phyloP scores from a whole-genome alignment of 2,329 filamentous ascomycete species.

The Colletotrichum tabaci region DNA sequence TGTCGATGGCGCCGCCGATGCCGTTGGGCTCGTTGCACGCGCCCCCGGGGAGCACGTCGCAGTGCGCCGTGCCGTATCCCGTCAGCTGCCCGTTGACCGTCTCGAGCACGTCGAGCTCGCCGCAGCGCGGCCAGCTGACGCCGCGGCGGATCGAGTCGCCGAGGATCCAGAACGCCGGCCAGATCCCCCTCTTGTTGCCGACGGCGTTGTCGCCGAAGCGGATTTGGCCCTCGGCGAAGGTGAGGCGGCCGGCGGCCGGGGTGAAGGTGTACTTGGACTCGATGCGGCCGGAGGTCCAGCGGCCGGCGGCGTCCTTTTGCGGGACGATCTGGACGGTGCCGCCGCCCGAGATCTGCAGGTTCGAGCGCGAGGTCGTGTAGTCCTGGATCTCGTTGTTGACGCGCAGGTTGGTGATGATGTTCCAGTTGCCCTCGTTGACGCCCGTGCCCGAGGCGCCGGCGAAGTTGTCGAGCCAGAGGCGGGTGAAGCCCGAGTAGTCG shows the following conservation, averaged over 20 bases:
- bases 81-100: constrained; percentile 61
- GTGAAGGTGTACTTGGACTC: constrained; percentile 64
- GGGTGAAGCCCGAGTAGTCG: constrained; percentile 55
- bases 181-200: constrained; percentile 63
- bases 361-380: constrained; percentile 60
- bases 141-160: constrained; percentile 63
- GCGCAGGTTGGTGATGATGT: constrained; percentile 60
- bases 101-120: constrained; percentile 68
- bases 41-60: constrained; percentile 59
- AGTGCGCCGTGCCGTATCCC: constrained; percentile 65
- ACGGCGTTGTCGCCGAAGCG: constrained; percentile 57
- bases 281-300: constrained; percentile 66
- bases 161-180: constrained; percentile 69
- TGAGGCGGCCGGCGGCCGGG: constrained; percentile 56
- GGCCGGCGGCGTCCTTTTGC: constrained; percentile 53
- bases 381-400: constrained; percentile 65
- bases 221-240: constrained; percentile 61
- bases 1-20: constrained; percentile 51
- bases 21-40: constrained; percentile 64
- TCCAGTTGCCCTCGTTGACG: constrained; percentile 58
- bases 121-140: constrained; percentile 63
- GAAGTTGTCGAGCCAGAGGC: constrained; percentile 62
- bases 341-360: constrained; percentile 67
- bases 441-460: constrained; percentile 52
- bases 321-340: constrained; percentile 67